Evolutionary conservation across 352 stramenopile species (phyloP), one percentile per base, ranked within the genome.

Genomic region (Pythium phragmitis): DNA sequence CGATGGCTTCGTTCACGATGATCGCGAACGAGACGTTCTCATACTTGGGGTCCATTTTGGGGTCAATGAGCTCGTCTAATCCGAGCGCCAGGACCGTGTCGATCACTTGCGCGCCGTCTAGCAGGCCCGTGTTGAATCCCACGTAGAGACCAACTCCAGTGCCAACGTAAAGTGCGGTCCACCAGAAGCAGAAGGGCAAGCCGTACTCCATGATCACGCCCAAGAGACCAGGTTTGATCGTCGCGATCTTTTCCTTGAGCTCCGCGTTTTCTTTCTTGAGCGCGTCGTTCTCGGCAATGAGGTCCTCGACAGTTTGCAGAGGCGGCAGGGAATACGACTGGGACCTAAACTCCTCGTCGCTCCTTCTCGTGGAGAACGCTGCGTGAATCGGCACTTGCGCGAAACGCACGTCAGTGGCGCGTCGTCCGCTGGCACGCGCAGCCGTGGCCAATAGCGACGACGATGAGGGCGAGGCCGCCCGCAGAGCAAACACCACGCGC

Each of bases 21-120:
- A 94, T 73, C 34, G 89, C 85, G 50, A 96, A 78, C 60, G 87
- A 87, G 36, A 95, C 82, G 73, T 96, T 96, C 42, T 88, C 86
- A 64, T 96, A 88, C 49, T 77, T 92, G 37, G 89, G 89, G 76
- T 96, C 85, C 14, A 97, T 67, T 28, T 75, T 67, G 7, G 87
- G 72, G 70, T 95, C 86, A 48, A 96, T 82, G 61, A 88, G 75
- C 41, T 76, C 75, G 70, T 96, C 87, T 21, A 95, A 72, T 0
- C 88, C 87, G 23, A 96, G 73, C 49, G 79, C 77, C 74, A 90
- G 87, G 60, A 96, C 77, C 46, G 93, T 85, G 55, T 97, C 80
- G 49, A 96, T 91, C 56, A 87, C 87, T 47, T 88, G 81, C n/a
- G 77, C 65, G 48, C 87, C 82, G 16, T 87, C 79, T 50, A 95